Base-by-base conservation (phyloP, 345 rosid genomes). In the Eucalyptus lansdowneana region DNA sequence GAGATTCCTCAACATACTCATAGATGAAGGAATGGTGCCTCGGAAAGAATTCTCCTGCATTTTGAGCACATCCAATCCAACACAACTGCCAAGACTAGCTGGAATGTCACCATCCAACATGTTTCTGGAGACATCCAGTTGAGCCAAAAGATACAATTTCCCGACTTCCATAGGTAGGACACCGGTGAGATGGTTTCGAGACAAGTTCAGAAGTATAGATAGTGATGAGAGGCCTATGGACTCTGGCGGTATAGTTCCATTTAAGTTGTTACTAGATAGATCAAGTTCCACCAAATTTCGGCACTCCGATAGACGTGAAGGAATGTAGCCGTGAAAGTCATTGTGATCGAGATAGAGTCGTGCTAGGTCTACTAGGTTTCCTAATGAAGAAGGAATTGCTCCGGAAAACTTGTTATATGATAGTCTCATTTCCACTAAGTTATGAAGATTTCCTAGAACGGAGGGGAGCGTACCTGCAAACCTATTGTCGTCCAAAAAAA, bases 81-180 rank as follows among this genome's bases (percentile, higher is more conserved):
- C 27, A 88, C 92, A 91, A 11, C 60, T 44, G 4, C 90, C 88
- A 21, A 91, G 67, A 8, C 89, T 81, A 16, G 47, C 54, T 0
- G 94, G 91, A 87, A 92, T 90, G 16, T 56, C 72, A 24, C 92
- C 92, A 2, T 89, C 89, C 13, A 92, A 58, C 80, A 40, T 67
- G 53, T 93, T 93, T 5, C 60, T 69, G 4, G 92, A 91, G n/a
- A 92, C 58, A 88, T 92, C 93, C 6, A 92, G 53, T 14, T 1
- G 11, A 10, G 42, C 80, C 10, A 94, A 49, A 80, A 25, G 86
- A 37, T 87, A 87, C 53, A 90, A 45, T 62, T 88, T 92, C 31
- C 92, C 91, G 0, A 91, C 86, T 22, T 90, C 81, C 15, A 19
- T 3, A 27, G 95, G 91, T 11, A 92, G 72, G 6, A 60, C 14